phyloP scores from a whole-genome alignment of 2,329 filamentous ascomycete species.

The Byssothecium circinans region DNA sequence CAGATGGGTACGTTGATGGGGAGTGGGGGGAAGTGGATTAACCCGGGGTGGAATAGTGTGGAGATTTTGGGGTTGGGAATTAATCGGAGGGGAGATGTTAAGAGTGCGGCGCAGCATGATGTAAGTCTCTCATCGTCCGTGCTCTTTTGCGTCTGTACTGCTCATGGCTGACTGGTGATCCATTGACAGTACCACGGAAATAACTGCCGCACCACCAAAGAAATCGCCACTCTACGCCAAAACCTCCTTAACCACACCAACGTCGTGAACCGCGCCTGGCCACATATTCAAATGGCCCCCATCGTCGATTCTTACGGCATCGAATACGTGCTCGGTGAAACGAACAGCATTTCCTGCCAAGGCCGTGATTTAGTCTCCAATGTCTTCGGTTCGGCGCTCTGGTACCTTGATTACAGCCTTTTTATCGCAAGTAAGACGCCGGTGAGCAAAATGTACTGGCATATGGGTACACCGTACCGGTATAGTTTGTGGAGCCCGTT shows the following conservation, averaged over 20 bases:
- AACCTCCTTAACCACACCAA: slow-evolving; percentile 66
- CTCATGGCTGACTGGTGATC: too few species aligned
- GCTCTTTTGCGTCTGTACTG: background rate
- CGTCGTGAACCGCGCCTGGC: slow-evolving; percentile 39
- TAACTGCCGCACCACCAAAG: background rate
- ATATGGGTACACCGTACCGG: too few species aligned
- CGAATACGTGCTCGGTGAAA: slow-evolving; percentile 43
- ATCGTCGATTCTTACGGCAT: slow-evolving; percentile 42
- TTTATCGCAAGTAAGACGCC: slow-evolving; percentile 56
- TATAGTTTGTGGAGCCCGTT: too few species aligned
- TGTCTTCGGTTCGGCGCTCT: slow-evolving; percentile 66
- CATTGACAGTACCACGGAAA: background rate
- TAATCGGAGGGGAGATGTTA: too few species aligned
- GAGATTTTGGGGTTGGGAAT: too few species aligned
- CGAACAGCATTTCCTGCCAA: too few species aligned
- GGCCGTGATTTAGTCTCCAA: slow-evolving; percentile 55
- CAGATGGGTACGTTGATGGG: too few species aligned
- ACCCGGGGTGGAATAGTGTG: too few species aligned
- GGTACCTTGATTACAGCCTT: slow-evolving; percentile 65
- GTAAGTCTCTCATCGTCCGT: background rate
- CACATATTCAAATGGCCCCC: slow-evolving; percentile 54
- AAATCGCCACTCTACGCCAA: slow-evolving; percentile 1
- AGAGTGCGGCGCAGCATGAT: background rate
- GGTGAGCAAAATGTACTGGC: slow-evolving; percentile 36
- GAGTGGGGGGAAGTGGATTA: too few species aligned